Percentiles rank a stretch among this genome's conserved stretches.
phyloP scores from a whole-genome alignment of 2,329 filamentous ascomycete genomes.

The Rachicladosporium sp. region DNA sequence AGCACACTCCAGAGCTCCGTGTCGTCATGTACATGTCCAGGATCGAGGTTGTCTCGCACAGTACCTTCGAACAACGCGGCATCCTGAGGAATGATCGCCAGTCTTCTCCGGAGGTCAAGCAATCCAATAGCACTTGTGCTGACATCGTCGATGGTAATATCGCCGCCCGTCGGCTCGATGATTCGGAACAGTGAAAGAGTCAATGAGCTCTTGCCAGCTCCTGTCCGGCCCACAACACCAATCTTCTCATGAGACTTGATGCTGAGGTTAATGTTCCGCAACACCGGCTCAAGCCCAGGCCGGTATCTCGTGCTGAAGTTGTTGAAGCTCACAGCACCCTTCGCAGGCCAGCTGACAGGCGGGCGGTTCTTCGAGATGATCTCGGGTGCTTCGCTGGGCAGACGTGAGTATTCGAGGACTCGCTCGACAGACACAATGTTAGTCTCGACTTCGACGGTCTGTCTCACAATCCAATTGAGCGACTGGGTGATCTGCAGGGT shows the following conservation, averaged over 20 bases:
- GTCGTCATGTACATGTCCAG: conserved; percentile 88
- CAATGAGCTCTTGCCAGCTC: conserved; percentile 88
- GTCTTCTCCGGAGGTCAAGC: conserved; percentile 71
- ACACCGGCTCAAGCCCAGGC: conserved; percentile 74
- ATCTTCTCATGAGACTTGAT: conserved; percentile 98
- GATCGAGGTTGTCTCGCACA: conserved; percentile 89
- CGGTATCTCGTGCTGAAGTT: conserved; percentile 93
- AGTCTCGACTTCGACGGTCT: conserved; percentile 99
- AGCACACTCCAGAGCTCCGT: conserved; percentile 76
- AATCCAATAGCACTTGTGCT: conserved; percentile 86
- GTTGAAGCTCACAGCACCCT: conserved; percentile 78
- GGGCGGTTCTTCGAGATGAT: conserved; percentile 80
- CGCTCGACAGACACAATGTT: conserved; percentile 98
- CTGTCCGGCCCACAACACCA: conserved; percentile 89
- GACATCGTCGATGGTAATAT: conserved; percentile 78
- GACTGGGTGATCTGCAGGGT: conserved; percentile 94
- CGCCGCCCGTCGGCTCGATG: conserved; percentile 73
- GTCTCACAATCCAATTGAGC: conserved; percentile 96
- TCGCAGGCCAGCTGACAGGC: conserved; percentile 79
- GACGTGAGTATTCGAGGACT: conserved; percentile 82
- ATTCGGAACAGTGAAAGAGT: conserved; percentile 90
- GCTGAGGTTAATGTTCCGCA: conserved; percentile 82
- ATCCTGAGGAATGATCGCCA: conserved; percentile 97
- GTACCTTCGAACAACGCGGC: conserved; percentile 90
- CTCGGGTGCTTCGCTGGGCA: conserved; percentile 89